Evolutionary conservation across 2,329 filamentous ascomycete genomes (phyloP), one percentile per base, ranked within the genome.

Genomic region (Arthrobotrys iridis): DNA sequence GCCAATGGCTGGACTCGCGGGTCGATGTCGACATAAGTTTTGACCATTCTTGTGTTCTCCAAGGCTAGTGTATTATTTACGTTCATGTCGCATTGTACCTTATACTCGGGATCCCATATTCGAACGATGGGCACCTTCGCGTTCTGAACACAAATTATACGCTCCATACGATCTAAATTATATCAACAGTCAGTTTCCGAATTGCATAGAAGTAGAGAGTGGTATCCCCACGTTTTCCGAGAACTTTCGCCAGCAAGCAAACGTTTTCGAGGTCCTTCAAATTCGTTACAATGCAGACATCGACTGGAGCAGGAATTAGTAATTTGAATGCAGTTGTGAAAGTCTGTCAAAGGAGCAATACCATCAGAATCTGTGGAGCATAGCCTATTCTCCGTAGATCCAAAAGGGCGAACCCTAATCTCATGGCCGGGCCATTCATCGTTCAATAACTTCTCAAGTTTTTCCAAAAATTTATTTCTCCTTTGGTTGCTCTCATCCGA

Each of bases 71-170:
- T 95, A 80, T 98, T 99, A 84, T 99, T 99, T 83, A 99, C 93
- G 79, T 99, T 99, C 90, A 99, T 95, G 81, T 99, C 95, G 82
- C 93, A 97, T 13, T 93, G 91, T 58, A 99, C 85, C 77, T 90
- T 86, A 68, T 97, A 85, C 82, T 97, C 93, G 2, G 95, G 95
- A 81, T 99, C 95, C 93, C 95, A 99, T 66, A 97, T 92, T 84
- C 98, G 98, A 79, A 99, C 95, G 80, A 99, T 99, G 2, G 95
- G 94, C 11, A 99, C 95, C 83, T 97, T 98, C 73, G 95, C 95
- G 43, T 91, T 92, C 26, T 93, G 93, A 60, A 98, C 93, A 81
- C 95, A 99, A 22, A 97, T 91, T 0, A 99, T 93, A 80, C 92
- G 92, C 82, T 98, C 88, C 95, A 99, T 99, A 40, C 94, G 94